These are phyloP conservation scores for Pyrenula aspistea DNA, from an alignment of 495 filamentous ascomycete genomes.

Conservation along the genomic window DNA sequence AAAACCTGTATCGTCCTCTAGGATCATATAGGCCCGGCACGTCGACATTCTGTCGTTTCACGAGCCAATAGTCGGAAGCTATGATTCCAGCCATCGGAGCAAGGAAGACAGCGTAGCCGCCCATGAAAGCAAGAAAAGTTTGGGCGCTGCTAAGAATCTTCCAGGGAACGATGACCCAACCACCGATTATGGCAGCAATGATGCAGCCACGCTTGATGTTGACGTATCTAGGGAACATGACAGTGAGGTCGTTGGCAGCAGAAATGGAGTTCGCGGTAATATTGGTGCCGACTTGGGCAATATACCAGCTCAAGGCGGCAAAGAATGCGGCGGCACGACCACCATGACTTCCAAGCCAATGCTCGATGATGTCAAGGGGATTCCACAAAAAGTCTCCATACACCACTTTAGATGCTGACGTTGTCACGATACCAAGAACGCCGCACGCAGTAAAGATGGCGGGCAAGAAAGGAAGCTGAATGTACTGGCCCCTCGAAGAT, in stretches of 20 bases:
- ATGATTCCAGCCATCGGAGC: slow-evolving; percentile 31
- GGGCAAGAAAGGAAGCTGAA: slow-evolving; percentile 47
- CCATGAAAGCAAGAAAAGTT: slow-evolving; percentile 48
- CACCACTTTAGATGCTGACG: slow-evolving; percentile 36
- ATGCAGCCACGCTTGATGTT: slow-evolving; percentile 45
- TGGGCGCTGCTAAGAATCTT: slow-evolving; percentile 47
- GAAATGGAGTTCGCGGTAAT: slow-evolving; percentile 47
- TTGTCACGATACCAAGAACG: slow-evolving; percentile 37
- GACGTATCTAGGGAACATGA: slow-evolving; percentile 44
- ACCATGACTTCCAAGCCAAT: slow-evolving; percentile 30
- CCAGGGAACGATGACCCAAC: slow-evolving; percentile 50
- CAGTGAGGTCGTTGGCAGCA: slow-evolving; percentile 47
- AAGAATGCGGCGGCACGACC: slow-evolving; percentile 48
- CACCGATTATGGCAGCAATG: slow-evolving; percentile 36
- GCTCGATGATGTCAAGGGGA: slow-evolving; percentile 35
- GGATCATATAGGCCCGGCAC: slow-evolving; percentile 43
- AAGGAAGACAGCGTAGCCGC: slow-evolving; percentile 25
- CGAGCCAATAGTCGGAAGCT: slow-evolving; percentile 35
- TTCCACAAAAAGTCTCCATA: slow-evolving; percentile 45
- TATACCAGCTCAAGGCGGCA: slow-evolving; percentile 30
- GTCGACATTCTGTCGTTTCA: slow-evolving; percentile 28
- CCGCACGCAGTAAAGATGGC: slow-evolving; percentile 43
- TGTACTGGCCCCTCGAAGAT: slow-evolving; percentile 34
- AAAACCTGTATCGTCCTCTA: slow-evolving; percentile 23
- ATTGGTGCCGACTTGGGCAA: slow-evolving; percentile 46